phyloP scores from a whole-genome alignment of 2,329 filamentous ascomycete species.

The Leptographium flavum region DNA sequence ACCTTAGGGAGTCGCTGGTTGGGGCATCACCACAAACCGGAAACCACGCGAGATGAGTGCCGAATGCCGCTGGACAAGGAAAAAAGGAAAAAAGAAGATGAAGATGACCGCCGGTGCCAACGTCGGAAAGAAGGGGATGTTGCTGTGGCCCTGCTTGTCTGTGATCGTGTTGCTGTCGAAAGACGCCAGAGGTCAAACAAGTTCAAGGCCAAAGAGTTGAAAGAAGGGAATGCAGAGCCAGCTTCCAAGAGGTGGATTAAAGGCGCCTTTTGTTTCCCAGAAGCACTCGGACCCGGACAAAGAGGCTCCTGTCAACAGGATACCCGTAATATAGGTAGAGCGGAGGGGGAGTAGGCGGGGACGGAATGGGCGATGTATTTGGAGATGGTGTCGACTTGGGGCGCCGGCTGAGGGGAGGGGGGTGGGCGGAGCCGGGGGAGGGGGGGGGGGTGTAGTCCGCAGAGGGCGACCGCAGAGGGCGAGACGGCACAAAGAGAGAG shows the following conservation, averaged over 20 bases:
- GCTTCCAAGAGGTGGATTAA: constrained; percentile 1
- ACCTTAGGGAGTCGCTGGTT: background rate
- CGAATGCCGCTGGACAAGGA: too few relatives aligned
- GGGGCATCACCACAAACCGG: background rate
- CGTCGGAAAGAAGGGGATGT: too few relatives aligned
- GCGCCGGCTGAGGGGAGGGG: too few relatives aligned
- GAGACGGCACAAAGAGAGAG: background rate
- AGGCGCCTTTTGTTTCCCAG: constrained; percentile 5
- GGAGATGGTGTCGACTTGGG: too few relatives aligned
- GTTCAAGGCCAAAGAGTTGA: too few relatives aligned
- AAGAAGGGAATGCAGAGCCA: background rate
- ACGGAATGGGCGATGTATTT: background rate
- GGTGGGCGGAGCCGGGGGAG: background rate
- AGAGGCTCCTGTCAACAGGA: constrained; percentile 1
- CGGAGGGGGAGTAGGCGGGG: background rate
- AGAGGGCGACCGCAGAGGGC: too few relatives aligned
- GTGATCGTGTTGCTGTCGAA: too few relatives aligned
- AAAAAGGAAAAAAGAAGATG: too few relatives aligned
- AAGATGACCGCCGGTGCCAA: too few relatives aligned
- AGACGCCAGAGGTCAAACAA: too few relatives aligned
- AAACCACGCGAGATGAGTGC: too few relatives aligned
- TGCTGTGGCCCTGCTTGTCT: too few relatives aligned
- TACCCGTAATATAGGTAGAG: constrained; percentile 3
- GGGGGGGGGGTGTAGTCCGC: background rate
- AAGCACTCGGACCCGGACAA: background rate